These are phyloP conservation scores for Pseudozyma sp. DNA, from an alignment of 1,284 basidiomycete genomes.

Conservation along the genomic window DNA sequence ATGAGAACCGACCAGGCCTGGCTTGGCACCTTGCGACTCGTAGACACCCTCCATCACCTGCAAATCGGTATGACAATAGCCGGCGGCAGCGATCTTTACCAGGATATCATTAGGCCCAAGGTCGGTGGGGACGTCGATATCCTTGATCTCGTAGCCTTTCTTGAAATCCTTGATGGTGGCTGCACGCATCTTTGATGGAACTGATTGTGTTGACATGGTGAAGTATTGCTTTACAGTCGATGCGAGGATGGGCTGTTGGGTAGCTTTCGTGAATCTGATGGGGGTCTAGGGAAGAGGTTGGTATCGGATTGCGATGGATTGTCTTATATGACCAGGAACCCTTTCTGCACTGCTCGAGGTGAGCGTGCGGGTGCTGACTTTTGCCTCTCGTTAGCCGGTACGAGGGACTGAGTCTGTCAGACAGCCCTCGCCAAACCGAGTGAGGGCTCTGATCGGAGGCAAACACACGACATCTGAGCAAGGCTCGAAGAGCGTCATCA, in stretches of 20 bases:
- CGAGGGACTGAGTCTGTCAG: too few species aligned
- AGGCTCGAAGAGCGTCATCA: neutral
- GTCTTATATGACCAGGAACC: too few species aligned
- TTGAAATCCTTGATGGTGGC: slow-evolving; percentile 59
- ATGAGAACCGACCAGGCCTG: slow-evolving; percentile 59
- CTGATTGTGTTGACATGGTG: slow-evolving; percentile 46
- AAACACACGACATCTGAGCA: slow-evolving; percentile 30
- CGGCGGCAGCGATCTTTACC: slow-evolving; percentile 55
- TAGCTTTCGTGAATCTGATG: too few species aligned
- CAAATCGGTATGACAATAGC: slow-evolving; percentile 61
- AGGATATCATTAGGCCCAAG: slow-evolving; percentile 44
- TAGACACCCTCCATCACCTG: slow-evolving; percentile 60
- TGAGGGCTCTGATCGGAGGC: neutral
- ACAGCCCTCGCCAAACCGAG: too few species aligned
- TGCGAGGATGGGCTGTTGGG: neutral
- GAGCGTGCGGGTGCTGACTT: too few species aligned
- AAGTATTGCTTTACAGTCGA: neutral
- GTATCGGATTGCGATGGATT: too few species aligned
- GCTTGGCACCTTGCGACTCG: slow-evolving; percentile 50
- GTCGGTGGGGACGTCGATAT: slow-evolving; percentile 49
- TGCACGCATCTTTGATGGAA: slow-evolving; percentile 56
- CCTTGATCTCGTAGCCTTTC: slow-evolving; percentile 53
- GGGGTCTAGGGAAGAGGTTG: too few species aligned
- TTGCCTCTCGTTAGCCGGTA: too few species aligned
- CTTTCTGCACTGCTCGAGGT: too few species aligned